Evolutionary conservation across 2,329 filamentous ascomycete species (phyloP).

Genomic region (Ceratocystis ficicola): DNA sequence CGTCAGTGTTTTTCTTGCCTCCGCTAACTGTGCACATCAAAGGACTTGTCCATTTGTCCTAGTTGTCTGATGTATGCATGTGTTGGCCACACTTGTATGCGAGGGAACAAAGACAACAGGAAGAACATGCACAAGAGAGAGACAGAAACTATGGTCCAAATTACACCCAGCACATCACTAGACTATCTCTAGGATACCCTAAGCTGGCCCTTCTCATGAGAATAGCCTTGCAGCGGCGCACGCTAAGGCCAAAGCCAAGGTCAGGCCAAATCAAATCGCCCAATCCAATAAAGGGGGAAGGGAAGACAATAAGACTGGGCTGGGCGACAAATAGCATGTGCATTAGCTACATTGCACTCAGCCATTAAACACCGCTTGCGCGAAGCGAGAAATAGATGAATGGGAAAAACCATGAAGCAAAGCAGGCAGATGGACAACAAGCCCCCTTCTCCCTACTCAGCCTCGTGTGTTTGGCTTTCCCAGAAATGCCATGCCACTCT

Average conservation of each 20-base stretch:
- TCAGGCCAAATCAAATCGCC: too few species aligned
- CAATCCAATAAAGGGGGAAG: neutral
- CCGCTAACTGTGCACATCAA: neutral
- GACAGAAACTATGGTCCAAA: neutral
- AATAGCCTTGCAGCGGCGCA: too few species aligned
- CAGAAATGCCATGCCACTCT: too few species aligned
- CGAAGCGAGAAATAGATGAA: slow-evolving; percentile 7
- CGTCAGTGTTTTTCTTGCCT: neutral
- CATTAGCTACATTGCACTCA: slow-evolving; percentile 1
- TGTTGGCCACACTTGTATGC: neutral
- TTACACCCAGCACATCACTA: too few species aligned
- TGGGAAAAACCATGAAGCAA: neutral
- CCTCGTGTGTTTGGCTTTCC: too few species aligned
- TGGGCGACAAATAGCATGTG: neutral
- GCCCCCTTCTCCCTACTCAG: too few species aligned
- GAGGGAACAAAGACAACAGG: neutral
- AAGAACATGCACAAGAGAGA: neutral
- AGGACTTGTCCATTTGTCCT: neutral
- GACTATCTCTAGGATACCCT: too few species aligned
- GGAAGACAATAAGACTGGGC: neutral
- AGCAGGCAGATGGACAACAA: too few species aligned
- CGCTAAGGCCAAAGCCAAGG: too few species aligned
- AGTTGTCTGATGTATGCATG: neutral
- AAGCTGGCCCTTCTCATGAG: too few species aligned
- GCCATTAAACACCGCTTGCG: slow-evolving; percentile 10